These are phyloP conservation scores for Hamamelis virginiana DNA, from an alignment of 164 flowering plant species.

Conservation along the genomic window DNA sequence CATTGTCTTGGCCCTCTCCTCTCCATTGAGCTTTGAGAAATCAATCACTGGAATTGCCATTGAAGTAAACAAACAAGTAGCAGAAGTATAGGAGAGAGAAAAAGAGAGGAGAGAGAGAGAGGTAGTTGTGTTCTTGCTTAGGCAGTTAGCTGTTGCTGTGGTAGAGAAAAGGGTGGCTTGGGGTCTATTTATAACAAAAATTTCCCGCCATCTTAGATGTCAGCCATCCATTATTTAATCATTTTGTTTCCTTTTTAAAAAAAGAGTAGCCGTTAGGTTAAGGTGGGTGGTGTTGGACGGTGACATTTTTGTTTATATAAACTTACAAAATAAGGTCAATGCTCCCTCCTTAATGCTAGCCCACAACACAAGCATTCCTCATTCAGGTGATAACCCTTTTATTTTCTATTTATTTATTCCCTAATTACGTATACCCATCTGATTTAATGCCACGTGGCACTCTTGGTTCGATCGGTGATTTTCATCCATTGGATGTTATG, in stretches of 20 bases:
- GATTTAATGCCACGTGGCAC: too few relatives aligned
- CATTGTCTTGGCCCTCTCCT: slow-evolving; percentile 60
- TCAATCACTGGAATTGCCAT: slow-evolving; percentile 94
- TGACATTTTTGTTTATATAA: slow-evolving; percentile 13
- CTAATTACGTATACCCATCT: too few relatives aligned
- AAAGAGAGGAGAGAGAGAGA: slow-evolving; percentile 10
- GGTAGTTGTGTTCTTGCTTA: not conserved
- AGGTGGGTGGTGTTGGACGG: slow-evolving; percentile 35
- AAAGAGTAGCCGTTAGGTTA: slow-evolving; percentile 19
- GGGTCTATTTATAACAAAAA: slow-evolving; percentile 32
- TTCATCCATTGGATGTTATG: too few relatives aligned
- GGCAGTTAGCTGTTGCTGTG: not conserved
- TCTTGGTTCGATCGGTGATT: too few relatives aligned
- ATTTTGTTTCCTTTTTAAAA: slow-evolving; percentile 1
- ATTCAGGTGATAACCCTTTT: not conserved
- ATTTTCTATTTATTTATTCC: not conserved
- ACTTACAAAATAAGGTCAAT: slow-evolving; percentile 21
- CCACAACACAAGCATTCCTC: slow-evolving; percentile 18
- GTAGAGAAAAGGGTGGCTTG: not conserved
- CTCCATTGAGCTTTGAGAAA: slow-evolving; percentile 74
- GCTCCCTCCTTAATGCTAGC: slow-evolving; percentile 3
- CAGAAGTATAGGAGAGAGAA: not conserved
- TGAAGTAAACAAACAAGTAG: not conserved
- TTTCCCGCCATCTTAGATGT: slow-evolving; percentile 28
- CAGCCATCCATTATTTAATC: slow-evolving; percentile 16